Evolutionary conservation across 257 asterid genomes (phyloP).

Genomic region (Solanum rostratum): DNA sequence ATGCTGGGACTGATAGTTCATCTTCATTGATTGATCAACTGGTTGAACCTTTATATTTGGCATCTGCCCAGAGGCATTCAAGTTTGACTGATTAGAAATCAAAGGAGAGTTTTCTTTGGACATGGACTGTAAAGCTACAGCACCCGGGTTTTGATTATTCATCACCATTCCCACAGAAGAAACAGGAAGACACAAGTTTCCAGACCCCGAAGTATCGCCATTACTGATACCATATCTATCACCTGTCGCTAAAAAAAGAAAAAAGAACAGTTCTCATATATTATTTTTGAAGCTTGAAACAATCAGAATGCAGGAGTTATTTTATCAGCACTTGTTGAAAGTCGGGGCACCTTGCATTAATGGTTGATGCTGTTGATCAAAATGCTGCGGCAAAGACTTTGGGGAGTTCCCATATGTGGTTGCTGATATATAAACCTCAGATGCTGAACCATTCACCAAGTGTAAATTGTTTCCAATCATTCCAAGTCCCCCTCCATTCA

Average conservation of each 20-base stretch:
- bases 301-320: neutral
- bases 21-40: slow-evolving; percentile 39
- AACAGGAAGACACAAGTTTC: slow-evolving; percentile 48
- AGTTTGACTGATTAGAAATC: slow-evolving; percentile 37
- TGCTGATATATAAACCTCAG: slow-evolving; percentile 49
- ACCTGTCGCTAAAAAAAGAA: slow-evolving; percentile 40
- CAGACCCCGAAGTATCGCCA: slow-evolving; percentile 62
- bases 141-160: slow-evolving; percentile 40
- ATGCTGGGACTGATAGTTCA: slow-evolving; percentile 47
- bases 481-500: slow-evolving; percentile 56
- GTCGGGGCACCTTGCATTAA: slow-evolving; percentile 44
- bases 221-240: slow-evolving; percentile 57
- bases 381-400: slow-evolving; percentile 40
- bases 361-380: slow-evolving; percentile 67
- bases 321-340: neutral
- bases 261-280: neutral
- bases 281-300: neutral
- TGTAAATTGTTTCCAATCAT: slow-evolving; percentile 44
- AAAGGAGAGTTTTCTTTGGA: slow-evolving; percentile 34
- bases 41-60: slow-evolving; percentile 36
- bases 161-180: slow-evolving; percentile 42
- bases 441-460: slow-evolving; percentile 33
- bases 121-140: slow-evolving; percentile 44
- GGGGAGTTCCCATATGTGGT: slow-evolving; percentile 45
- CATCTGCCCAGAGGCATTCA: slow-evolving; percentile 40